Evolutionary conservation across 805 yeast genomes (phyloP).

Genomic region (Yamadazyma phyllophila): DNA sequence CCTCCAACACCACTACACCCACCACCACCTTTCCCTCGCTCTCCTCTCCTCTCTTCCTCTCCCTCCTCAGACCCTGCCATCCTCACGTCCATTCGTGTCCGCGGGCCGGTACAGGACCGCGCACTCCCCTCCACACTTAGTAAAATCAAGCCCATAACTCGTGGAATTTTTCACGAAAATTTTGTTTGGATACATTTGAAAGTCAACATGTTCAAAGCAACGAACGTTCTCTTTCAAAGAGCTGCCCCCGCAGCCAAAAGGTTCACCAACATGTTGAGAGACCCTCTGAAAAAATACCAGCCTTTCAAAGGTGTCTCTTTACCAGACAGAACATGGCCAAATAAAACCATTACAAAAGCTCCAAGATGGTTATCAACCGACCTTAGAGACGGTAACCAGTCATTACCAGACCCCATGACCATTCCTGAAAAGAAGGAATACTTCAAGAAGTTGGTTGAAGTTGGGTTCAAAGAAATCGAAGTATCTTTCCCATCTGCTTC

Average conservation of each 20-base stretch:
- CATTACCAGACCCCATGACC: conserved; percentile 81
- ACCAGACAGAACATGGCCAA: conserved; percentile 71
- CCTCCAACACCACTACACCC: too few species aligned
- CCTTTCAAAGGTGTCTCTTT: conserved; percentile 54
- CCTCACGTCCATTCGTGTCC: conserved; percentile 2
- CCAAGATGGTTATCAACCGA: conserved; percentile 83
- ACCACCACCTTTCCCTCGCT: too few species aligned
- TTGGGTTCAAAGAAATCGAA: conserved; percentile 80
- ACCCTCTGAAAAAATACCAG: conserved; percentile 63
- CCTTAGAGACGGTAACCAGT: conserved; percentile 78
- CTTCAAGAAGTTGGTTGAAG: conserved; percentile 66
- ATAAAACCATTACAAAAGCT: conserved; percentile 60
- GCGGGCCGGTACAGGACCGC: conserved; percentile 4
- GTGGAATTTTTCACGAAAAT: background rate
- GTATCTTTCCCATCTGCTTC: conserved; percentile 81
- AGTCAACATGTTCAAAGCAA: conserved; percentile 14
- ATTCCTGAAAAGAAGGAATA: conserved; percentile 71
- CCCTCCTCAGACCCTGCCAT: background rate
- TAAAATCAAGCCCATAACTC: conserved; percentile 1
- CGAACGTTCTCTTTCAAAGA: conserved; percentile 12
- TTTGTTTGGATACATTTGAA: background rate
- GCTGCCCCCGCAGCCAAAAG: conserved; percentile 12
- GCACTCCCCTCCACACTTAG: conserved; percentile 6
- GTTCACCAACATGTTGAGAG: conserved; percentile 53
- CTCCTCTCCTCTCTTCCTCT: too few species aligned